Conservation (phyloP, 441 rosid genomes). For the Bocquillonia castaneifolia region DNA sequence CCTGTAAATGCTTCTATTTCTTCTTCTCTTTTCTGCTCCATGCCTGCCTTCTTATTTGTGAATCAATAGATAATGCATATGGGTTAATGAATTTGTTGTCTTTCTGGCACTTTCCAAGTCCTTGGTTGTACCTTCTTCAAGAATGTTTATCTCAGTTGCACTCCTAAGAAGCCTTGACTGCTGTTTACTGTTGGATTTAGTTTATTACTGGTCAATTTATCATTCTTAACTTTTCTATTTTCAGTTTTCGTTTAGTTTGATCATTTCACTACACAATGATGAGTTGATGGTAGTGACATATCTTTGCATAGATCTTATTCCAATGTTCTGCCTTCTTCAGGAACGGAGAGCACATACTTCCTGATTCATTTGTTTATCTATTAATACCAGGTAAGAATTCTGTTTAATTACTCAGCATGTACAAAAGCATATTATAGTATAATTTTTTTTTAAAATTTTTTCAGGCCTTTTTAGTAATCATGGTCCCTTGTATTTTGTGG, state of each 20-base stretch:
- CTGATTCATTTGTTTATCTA: conserved; percentile 53
- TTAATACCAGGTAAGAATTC: conserved; percentile 50
- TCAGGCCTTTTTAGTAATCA: conserved; percentile 73
- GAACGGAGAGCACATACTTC: conserved; percentile 55
- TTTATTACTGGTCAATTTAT: neutral
- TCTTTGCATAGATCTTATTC: conserved; percentile 6
- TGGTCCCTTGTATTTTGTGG: conserved; percentile 63
- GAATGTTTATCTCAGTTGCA: too few relatives aligned
- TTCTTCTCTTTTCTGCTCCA: too few relatives aligned
- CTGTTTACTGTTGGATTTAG: neutral
- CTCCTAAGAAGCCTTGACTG: neutral
- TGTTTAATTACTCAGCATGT: neutral
- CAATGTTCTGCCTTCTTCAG: conserved; percentile 31
- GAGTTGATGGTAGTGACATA: neutral
- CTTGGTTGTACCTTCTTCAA: conserved; percentile 2
- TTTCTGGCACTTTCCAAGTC: neutral
- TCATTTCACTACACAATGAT: neutral
- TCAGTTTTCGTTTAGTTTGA: neutral
- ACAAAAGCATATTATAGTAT: neutral
- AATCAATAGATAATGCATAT: neutral
- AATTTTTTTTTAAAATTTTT: conserved; percentile 12
- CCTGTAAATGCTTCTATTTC: too few relatives aligned
- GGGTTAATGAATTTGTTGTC: neutral
- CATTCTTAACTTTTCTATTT: neutral
- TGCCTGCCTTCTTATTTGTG: neutral